Conservation (phyloP, 192 early-diverging fungal species). For the Coemansia sp. region DNA sequence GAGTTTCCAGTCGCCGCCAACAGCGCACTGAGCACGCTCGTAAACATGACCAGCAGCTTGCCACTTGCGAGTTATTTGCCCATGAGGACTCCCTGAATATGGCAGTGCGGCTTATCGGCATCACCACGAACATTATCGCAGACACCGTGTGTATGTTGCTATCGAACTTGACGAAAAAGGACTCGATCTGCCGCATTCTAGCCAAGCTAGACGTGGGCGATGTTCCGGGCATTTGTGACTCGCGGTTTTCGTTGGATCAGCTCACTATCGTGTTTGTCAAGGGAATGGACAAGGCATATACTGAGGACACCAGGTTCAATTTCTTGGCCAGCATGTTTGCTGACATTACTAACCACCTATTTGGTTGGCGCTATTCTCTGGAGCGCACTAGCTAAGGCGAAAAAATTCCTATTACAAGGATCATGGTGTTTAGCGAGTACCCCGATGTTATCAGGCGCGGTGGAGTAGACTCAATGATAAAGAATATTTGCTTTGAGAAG, state of each 20-base stretch:
- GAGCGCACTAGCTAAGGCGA: conserved; percentile 64
- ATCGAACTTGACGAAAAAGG: too few species aligned
- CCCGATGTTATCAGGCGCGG: conserved; percentile 81
- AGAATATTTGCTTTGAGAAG: conserved; percentile 86
- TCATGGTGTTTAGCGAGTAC: conserved; percentile 87
- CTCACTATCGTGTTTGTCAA: conserved; percentile 87
- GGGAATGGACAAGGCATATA: too few species aligned
- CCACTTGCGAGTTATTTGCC: too few species aligned
- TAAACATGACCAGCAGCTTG: conserved; percentile 91
- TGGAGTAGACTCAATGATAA: conserved; percentile 50
- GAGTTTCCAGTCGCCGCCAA: conserved; percentile 73
- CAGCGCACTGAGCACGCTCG: too few species aligned
- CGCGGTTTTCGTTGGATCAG: conserved; percentile 70
- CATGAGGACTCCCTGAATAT: conserved; percentile 72
- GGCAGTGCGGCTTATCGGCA: conserved; percentile 68
- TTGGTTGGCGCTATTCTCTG: conserved; percentile 74
- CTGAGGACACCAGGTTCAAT: too few species aligned
- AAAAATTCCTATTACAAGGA: conserved; percentile 76
- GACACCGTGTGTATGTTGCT: too few species aligned
- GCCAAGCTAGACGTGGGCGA: conserved; percentile 23
- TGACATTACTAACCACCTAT: conserved; percentile 72
- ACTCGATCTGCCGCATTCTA: too few species aligned
- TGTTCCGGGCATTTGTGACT: conserved; percentile 48
- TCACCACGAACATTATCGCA: conserved; percentile 68
- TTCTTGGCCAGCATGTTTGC: conserved; percentile 95